Percentiles rank a stretch among this genome's conserved stretches.
These are phyloP conservation scores for Russula emetica DNA, from an alignment of 768 basidiomycete genomes.

Conservation along the genomic window DNA sequence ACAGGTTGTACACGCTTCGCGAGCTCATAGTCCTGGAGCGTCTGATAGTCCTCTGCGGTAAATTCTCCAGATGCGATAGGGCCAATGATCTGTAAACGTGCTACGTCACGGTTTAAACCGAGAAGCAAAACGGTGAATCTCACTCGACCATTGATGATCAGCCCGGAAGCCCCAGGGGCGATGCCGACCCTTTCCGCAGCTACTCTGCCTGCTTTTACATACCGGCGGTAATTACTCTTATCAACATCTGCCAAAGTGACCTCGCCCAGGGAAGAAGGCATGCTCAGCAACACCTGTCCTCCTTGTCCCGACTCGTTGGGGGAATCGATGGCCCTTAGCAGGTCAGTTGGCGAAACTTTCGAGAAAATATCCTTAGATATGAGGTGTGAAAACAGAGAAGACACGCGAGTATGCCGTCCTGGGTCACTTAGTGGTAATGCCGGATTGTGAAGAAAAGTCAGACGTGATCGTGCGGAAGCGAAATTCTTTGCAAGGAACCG, in stretches of 20 bases:
- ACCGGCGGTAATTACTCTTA: conserved; percentile 39
- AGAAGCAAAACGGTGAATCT: conserved; percentile 31
- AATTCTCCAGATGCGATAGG: conserved; percentile 63
- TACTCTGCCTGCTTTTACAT: conserved; percentile 43
- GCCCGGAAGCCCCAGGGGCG: conserved; percentile 52
- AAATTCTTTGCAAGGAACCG: conserved; percentile 35
- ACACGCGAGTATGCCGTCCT: conserved; percentile 34
- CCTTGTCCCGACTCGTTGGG: conserved; percentile 25
- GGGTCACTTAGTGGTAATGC: conserved; percentile 28
- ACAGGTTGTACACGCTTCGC: conserved; percentile 66
- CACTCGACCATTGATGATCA: conserved; percentile 84
- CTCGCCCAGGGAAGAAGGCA: conserved; percentile 34
- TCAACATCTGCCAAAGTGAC: conserved; percentile 37
- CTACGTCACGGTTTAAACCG: conserved; percentile 2
- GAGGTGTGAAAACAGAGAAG: conserved; percentile 50
- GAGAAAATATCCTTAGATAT: conserved; percentile 41
- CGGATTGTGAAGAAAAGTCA: conserved; percentile 80
- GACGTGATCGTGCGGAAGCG: conserved; percentile 46
- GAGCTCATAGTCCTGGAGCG: conserved; percentile 70
- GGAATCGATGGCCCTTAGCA: conserved; percentile 41
- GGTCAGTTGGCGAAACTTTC: conserved; percentile 37
- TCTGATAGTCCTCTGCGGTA: conserved; percentile 61
- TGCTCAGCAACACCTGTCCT: conserved; percentile 41
- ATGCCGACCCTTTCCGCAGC: conserved; percentile 57
- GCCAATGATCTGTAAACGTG: conserved; percentile 59